These are phyloP conservation scores for Przewalskia tangutica DNA, from an alignment of 257 asterid species.

Conservation along the genomic window DNA sequence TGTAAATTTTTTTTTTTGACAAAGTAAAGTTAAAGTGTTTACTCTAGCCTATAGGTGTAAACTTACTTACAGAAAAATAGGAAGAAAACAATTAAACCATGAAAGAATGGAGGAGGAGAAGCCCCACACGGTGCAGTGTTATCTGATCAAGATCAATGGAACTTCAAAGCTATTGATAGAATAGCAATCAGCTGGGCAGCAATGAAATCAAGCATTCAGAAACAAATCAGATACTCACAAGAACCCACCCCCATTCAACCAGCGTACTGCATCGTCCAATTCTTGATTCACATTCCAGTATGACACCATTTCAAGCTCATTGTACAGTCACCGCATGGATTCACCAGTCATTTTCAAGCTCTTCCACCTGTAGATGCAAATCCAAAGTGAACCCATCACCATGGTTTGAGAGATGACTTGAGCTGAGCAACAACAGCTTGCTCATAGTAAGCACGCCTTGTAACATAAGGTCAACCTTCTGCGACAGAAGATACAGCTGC, in stretches of 20 bases:
- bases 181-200: background rate
- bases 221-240: background rate
- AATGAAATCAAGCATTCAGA: background rate
- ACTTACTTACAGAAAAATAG: background rate
- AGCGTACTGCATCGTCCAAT: background rate
- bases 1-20: background rate
- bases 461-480: constrained; percentile 17
- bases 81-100: background rate
- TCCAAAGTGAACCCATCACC: background rate
- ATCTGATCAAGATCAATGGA: background rate
- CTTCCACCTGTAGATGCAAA: background rate
- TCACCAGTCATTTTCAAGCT: background rate
- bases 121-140: background rate
- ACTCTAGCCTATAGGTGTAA: background rate
- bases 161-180: background rate
- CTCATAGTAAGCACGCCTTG: background rate
- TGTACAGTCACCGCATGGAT: background rate
- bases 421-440: background rate
- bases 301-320: background rate
- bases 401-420: background rate
- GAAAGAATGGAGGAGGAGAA: background rate
- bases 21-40: background rate
- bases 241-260: background rate
- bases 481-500: constrained; percentile 27
- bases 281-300: background rate